Conservation (phyloP, 2,329 filamentous ascomycete species). For the Fusarium irregulare region DNA sequence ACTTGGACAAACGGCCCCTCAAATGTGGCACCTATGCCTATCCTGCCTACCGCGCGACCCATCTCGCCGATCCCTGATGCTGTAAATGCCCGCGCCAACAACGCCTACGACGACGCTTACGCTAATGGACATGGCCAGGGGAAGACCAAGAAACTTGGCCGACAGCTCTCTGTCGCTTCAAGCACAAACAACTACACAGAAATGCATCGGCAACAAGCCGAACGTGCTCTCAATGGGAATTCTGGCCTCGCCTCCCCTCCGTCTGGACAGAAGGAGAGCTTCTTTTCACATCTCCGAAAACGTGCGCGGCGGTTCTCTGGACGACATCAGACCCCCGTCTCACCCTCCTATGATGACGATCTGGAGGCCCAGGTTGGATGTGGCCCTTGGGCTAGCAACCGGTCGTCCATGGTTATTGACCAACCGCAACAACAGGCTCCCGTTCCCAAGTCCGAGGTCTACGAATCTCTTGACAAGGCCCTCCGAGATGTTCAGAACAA, state of each 20-base stretch:
- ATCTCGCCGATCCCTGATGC: slow-evolving; percentile 97
- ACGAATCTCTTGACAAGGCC: slow-evolving; percentile 71
- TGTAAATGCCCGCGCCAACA: slow-evolving; percentile 88
- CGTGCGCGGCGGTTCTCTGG: slow-evolving; percentile 92
- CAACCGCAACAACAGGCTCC: slow-evolving; percentile 61
- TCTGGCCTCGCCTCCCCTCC: slow-evolving; percentile 80
- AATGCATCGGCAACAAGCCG: slow-evolving; percentile 88
- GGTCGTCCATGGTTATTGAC: slow-evolving; percentile 85
- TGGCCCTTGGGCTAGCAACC: slow-evolving; percentile 86
- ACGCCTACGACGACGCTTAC: slow-evolving; percentile 64
- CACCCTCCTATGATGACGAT: slow-evolving; percentile 86
- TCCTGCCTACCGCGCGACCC: slow-evolving; percentile 91
- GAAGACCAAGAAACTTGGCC: slow-evolving; percentile 90
- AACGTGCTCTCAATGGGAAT: slow-evolving; percentile 87
- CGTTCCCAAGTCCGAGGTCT: slow-evolving; percentile 64
- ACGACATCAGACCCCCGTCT: slow-evolving; percentile 83
- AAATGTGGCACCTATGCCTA: slow-evolving; percentile 90
- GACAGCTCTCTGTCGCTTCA: slow-evolving; percentile 92
- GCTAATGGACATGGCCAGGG: slow-evolving; percentile 62
- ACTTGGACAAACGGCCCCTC: slow-evolving; percentile 91
- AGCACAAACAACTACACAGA: slow-evolving; percentile 94
- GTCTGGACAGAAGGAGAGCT: slow-evolving; percentile 88
- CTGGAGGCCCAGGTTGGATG: slow-evolving; percentile 93
- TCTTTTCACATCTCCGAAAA: slow-evolving; percentile 97
- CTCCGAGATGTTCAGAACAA: slow-evolving; percentile 65